Evolutionary conservation across 345 rosid species (phyloP), one percentile per base, ranked within the genome.

Genomic region (Excoecaria cochinchinensis): DNA sequence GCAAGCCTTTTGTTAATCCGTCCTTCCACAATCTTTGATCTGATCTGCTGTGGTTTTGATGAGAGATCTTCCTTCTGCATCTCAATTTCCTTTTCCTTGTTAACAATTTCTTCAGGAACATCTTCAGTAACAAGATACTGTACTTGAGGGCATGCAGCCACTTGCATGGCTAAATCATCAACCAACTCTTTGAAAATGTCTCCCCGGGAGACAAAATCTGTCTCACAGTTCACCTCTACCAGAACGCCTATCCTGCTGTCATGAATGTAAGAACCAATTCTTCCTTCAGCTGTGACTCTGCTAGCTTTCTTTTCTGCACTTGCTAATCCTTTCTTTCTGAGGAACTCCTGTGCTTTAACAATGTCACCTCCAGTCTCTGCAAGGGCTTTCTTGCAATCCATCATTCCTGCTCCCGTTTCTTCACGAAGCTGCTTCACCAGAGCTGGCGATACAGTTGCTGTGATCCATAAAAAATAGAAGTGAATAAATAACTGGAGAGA

Each of bases 401-500:
- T 95, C 99, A 95, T 95, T 81, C 98, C 99, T 24, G 98, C 98
- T 36, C 98, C 98, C 19, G 99, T 86, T 85, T 92, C 99, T 77
- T 95, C 99, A 69, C 98, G 92, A 13, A 95, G 98, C 83, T 91
- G 97, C 89, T 95, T 95, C 71, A 92, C 99, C 7, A 95, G 86
- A 69, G 89, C 87, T 74, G 98, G 93, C 64, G 99, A 89, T 82
- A 95, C 85, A 17, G 86, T 75, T 52, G 81, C 89, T 85, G 85
- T 72, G 76, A 72, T 76, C 57, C 79, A 67, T 68, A 36, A 69
- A 17, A 57, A 50, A 25, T 36, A 19, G 9, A 21, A 71, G 62
- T 39, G 44, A 63, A 46, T 47, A 59, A 36, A 38, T 56, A 75
- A 62, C 19, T 36, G 73, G 31, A 42, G 64, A 44, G 64, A 57